Percentiles rank a stretch among this genome's conserved stretches.
Conservation (phyloP, 2,329 filamentous ascomycete species). For the Diaporthe velutina region DNA sequence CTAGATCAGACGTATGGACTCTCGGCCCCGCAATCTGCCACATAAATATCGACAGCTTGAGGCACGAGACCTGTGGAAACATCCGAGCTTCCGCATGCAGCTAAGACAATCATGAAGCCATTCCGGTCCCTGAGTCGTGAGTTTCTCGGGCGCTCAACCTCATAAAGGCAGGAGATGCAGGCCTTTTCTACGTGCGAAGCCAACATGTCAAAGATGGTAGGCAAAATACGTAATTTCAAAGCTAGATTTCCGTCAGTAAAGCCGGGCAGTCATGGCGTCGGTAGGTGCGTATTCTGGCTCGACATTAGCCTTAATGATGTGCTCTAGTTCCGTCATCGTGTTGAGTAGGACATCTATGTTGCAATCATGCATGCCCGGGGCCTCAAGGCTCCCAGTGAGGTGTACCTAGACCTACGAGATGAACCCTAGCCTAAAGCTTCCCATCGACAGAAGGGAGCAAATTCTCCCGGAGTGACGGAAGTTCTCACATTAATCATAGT, state of each 20-base stretch:
- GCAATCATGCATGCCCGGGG: not conserved
- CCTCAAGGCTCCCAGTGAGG: not conserved
- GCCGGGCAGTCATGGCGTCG: not conserved
- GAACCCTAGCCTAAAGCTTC: not conserved
- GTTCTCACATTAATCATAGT: no score
- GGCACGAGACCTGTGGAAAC: not conserved
- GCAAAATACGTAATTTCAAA: not conserved
- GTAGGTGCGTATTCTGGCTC: not conserved
- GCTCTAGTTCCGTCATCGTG: not conserved
- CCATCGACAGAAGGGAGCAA: not conserved
- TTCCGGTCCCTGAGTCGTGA: not conserved
- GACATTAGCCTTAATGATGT: not conserved
- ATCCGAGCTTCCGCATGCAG: no score
- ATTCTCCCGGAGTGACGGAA: not conserved
- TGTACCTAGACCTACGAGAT: not conserved
- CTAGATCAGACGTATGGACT: not conserved
- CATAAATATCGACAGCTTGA: not conserved
- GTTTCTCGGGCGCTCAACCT: not conserved
- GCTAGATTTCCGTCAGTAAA: no score
- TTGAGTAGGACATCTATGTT: not conserved
- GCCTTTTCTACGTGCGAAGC: not conserved
- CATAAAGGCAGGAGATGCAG: not conserved
- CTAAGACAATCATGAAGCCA: not conserved
- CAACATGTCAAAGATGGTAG: not conserved
- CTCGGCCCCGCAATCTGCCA: not conserved